These are phyloP conservation scores for Bipolaris gigantea DNA, from an alignment of 2,329 filamentous ascomycete species.

Conservation along the genomic window DNA sequence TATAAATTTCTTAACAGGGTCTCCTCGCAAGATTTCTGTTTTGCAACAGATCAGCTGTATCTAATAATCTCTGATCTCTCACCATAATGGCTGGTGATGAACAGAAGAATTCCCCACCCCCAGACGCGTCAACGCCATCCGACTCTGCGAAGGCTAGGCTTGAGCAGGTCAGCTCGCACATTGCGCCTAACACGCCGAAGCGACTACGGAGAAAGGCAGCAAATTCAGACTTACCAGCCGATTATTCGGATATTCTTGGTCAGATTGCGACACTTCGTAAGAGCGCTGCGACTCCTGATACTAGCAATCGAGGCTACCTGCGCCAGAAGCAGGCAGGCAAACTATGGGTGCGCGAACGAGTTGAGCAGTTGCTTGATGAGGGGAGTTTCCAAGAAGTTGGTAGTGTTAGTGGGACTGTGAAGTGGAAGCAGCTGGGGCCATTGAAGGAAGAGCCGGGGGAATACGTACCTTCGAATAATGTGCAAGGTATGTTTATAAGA, in stretches of 20 bases:
- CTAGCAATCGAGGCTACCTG: constrained; percentile 60
- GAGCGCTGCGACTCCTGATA: constrained; percentile 59
- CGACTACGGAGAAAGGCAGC: constrained; percentile 41
- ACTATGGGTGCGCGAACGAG: constrained; percentile 65
- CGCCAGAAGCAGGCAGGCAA: constrained; percentile 66
- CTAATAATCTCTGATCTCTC: no score
- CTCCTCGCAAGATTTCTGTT: constrained; percentile 20
- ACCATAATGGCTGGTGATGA: constrained; percentile 31
- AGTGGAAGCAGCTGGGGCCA: constrained; percentile 56
- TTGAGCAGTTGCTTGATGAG: constrained; percentile 60
- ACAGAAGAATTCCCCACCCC: constrained; percentile 10
- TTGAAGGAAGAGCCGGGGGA: constrained; percentile 52
- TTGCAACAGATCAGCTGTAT: neutral
- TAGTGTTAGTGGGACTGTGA: constrained; percentile 61
- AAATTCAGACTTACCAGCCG: constrained; percentile 55
- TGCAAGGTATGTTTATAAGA: constrained; percentile 50
- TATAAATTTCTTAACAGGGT: constrained; percentile 19
- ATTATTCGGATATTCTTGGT: constrained; percentile 64
- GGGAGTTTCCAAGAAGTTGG: constrained; percentile 63
- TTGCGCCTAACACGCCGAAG: constrained; percentile 44
- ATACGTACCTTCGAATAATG: constrained; percentile 64
- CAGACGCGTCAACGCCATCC: constrained; percentile 25
- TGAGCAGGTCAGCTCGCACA: constrained; percentile 52
- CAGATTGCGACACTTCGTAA: constrained; percentile 57
- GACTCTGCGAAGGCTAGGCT: constrained; percentile 49